Conservation (phyloP, 2,329 filamentous ascomycete genomes). For the Aspergillus hiratsukae region DNA sequence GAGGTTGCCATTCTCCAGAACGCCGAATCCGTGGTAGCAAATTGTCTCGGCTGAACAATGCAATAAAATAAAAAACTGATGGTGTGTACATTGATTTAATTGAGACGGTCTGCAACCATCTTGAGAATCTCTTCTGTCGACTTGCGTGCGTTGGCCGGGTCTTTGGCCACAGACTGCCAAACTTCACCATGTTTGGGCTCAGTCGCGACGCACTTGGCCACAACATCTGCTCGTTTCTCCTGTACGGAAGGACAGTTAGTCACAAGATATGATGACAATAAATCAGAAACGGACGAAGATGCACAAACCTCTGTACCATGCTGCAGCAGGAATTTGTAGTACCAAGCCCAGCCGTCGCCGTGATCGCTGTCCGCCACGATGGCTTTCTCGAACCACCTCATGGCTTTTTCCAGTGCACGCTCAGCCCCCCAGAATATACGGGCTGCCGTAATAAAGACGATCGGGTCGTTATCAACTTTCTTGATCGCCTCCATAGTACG, state of each 20-base stretch:
- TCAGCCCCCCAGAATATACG: constrained; percentile 97
- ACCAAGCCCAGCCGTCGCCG: constrained; percentile 97
- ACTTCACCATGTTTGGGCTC: constrained; percentile 91
- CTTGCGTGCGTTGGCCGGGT: constrained; percentile 73
- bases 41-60: background rate
- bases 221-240: constrained; percentile 82
- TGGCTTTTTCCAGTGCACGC: constrained; percentile 84
- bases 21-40: constrained; percentile 1
- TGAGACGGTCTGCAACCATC: constrained; percentile 58
- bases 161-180: constrained; percentile 83
- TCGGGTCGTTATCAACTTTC: constrained; percentile 88
- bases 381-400: constrained; percentile 96
- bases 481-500: constrained; percentile 91
- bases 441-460: constrained; percentile 84
- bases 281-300: background rate
- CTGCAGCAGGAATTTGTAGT: constrained; percentile 86
- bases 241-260: constrained; percentile 17
- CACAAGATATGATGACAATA: background rate
- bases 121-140: constrained; percentile 76
- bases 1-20: background rate
- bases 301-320: constrained; percentile 71
- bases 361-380: constrained; percentile 79
- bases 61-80: background rate
- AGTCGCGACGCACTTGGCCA: constrained; percentile 72
- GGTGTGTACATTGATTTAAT: constrained; percentile 5